Evolutionary conservation across 192 early-diverging fungal genomes (phyloP), one percentile per base, ranked within the genome.

Genomic region (Dispira parvispora): DNA sequence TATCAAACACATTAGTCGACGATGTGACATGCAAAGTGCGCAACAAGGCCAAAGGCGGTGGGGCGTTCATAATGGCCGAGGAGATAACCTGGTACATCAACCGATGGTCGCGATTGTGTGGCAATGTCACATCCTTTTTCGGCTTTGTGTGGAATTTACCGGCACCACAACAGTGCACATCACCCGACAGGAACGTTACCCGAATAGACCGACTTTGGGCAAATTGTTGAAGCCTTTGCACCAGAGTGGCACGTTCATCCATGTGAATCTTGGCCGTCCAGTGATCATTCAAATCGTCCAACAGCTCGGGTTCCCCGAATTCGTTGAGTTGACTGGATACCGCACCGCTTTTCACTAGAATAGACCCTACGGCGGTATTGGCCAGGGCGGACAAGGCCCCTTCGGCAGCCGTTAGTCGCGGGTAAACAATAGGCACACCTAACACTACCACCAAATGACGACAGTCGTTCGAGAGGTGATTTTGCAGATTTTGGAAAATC

Each of bases 251-350:
- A 62, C 89, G 84, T 68, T 93, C 90, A 6, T 68, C 78, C 54
- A 77, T 68, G 60, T 92, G 87, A 52, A 78, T 73, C 20, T 73
- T 73, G 49, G 82, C 79, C 5, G 87, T 85, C 77, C 76, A 82
- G 68, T 80, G 85, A 71, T 92, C 90, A 71, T 84, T 84, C 80
- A 92, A 73, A 64, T 92, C 90, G 69, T 93, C 91, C 23, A 83
- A 71, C 38, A 93, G 74, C 65, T 93, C 89, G 16, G 87, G 85
- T 66, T 90, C 87, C 61, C 88, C 89, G 74, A 89, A 88, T 47
- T 74, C 73, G 44, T 81, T 74, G 23, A 85, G 72, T 26, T 67
- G 68, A 69, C 68, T 65, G 68, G 67, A 77, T 65, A 63, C 13
- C 16, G 75, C 77, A 60, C 74, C 78, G 52, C 77, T 76, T 66